Conservation (phyloP, 2,329 filamentous ascomycete genomes). For the Diplodia intermedia region DNA sequence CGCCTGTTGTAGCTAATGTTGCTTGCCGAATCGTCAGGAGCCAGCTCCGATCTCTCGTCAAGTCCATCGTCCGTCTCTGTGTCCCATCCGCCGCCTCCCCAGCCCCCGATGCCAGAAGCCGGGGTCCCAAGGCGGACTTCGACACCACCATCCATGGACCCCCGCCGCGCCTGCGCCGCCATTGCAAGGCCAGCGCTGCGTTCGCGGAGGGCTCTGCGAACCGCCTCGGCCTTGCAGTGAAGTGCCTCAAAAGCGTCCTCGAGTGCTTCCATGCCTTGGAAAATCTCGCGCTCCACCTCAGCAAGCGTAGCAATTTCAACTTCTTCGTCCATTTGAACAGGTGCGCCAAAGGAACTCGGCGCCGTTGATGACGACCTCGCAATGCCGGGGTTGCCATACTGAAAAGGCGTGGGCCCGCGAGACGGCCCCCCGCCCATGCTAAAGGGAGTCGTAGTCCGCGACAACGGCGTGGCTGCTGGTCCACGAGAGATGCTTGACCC, state of each 20-base stretch:
- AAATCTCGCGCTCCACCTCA: slow-evolving; percentile 92
- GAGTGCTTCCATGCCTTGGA: slow-evolving; percentile 88
- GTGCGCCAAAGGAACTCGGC: slow-evolving; percentile 64
- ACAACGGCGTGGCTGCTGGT: slow-evolving; percentile 50
- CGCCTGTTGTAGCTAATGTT: slow-evolving; percentile 77
- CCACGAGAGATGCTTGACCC: slow-evolving; percentile 37
- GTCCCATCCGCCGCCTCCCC: slow-evolving; percentile 40
- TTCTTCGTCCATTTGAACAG: slow-evolving; percentile 91
- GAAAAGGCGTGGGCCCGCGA: slow-evolving; percentile 58
- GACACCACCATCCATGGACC: slow-evolving; percentile 50
- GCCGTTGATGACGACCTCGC: slow-evolving; percentile 37
- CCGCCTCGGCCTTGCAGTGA: slow-evolving; percentile 82
- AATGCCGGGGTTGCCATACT: slow-evolving; percentile 32
- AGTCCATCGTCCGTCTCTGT: slow-evolving; percentile 42
- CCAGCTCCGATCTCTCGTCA: slow-evolving; percentile 60
- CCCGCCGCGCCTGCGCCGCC: slow-evolving; percentile 66
- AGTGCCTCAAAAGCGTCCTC: slow-evolving; percentile 93
- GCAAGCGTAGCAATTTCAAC: slow-evolving; percentile 88
- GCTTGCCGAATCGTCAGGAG: slow-evolving; percentile 80
- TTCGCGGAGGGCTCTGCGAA: slow-evolving; percentile 79
- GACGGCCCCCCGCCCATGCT: slow-evolving; percentile 60
- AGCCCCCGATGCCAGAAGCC: slow-evolving; percentile 49
- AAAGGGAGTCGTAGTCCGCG: slow-evolving; percentile 58
- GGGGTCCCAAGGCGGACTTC: slow-evolving; percentile 59
- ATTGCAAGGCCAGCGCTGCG: slow-evolving; percentile 78